A percentile compares a stretch with the other conserved stretches of the same genome.
These are phyloP conservation scores for Penicillium chermesinum DNA, from an alignment of 495 filamentous ascomycete genomes.

Conservation along the genomic window DNA sequence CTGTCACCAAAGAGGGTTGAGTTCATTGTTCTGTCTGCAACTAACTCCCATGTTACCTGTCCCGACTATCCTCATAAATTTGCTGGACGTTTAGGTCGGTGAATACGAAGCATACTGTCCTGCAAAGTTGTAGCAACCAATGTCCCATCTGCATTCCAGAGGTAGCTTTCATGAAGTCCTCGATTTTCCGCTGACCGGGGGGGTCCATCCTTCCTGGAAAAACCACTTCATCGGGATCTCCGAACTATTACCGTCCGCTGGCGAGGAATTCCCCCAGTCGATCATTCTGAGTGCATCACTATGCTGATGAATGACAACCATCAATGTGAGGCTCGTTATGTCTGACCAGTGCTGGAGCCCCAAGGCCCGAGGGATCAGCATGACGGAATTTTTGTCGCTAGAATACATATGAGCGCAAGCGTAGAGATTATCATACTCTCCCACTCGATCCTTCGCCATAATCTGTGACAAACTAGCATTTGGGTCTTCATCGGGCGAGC, in stretches of 20 bases:
- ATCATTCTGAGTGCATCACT: slow-evolving; percentile 38
- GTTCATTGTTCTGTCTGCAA: no score
- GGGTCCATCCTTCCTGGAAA: slow-evolving; percentile 60
- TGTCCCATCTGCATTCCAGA: slow-evolving; percentile 58
- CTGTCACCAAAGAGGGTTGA: no score
- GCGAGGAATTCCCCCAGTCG: slow-evolving; percentile 25
- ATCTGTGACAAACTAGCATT: slow-evolving; percentile 9
- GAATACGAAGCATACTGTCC: slow-evolving; percentile 49
- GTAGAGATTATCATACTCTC: slow-evolving; percentile 52
- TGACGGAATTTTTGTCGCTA: slow-evolving; percentile 62
- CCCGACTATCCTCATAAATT: slow-evolving; percentile 26
- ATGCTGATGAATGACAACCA: slow-evolving; percentile 54
- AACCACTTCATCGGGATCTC: slow-evolving; percentile 54
- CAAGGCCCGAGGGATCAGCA: slow-evolving; percentile 57
- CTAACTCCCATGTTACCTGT: no score
- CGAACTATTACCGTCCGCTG: slow-evolving; percentile 10
- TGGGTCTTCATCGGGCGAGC: slow-evolving; percentile 26
- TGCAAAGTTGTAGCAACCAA: slow-evolving; percentile 60
- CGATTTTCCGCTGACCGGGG: slow-evolving; percentile 52
- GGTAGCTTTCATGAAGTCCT: slow-evolving; percentile 55
- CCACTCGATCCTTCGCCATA: slow-evolving; percentile 21
- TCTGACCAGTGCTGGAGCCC: slow-evolving; percentile 48
- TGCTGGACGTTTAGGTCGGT: slow-evolving; percentile 8
- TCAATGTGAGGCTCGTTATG: slow-evolving; percentile 58
- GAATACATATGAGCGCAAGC: slow-evolving; percentile 62